A percentile compares a stretch with the other conserved stretches of the same genome.
These are phyloP conservation scores for Pythium folliculosum DNA, from an alignment of 352 stramenopile species.

Conservation along the genomic window DNA sequence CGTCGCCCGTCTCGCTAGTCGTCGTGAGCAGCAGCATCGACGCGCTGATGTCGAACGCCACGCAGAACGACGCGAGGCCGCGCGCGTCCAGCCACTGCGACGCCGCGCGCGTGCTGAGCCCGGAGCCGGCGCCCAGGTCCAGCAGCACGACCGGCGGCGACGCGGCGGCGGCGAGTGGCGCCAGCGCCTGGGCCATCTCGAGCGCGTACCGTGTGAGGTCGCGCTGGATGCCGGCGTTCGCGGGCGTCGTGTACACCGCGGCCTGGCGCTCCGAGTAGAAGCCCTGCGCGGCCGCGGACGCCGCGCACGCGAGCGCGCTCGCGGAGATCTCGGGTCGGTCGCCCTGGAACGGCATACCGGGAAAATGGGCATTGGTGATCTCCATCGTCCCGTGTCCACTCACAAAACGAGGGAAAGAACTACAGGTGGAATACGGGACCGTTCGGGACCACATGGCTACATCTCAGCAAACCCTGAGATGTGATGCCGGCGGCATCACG, in stretches of 20 bases:
- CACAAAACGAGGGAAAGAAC: not conserved
- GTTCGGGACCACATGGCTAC: conserved; percentile 6
- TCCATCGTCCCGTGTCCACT: conserved; percentile 13
- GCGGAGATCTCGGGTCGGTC: conserved; percentile 48
- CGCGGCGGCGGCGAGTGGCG: not conserved
- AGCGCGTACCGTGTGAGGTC: conserved; percentile 70
- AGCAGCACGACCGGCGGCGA: conserved; percentile 36
- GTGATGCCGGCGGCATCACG: not conserved
- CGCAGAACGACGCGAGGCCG: conserved; percentile 35
- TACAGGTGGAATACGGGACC: not conserved
- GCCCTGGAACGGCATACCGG: conserved; percentile 58
- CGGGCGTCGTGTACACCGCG: conserved; percentile 62
- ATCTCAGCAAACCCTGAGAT: not conserved
- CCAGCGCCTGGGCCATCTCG: conserved; percentile 43
- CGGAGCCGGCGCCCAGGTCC: conserved; percentile 72
- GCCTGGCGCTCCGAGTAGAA: conserved; percentile 74
- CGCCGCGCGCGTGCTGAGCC: conserved; percentile 61
- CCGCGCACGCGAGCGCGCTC: conserved; percentile 35
- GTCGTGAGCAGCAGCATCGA: conserved; percentile 63
- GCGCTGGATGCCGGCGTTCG: conserved; percentile 68
- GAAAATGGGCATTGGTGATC: not conserved
- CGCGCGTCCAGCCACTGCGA: conserved; percentile 49
- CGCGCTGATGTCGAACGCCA: conserved; percentile 77
- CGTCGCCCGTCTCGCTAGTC: not conserved
- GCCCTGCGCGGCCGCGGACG: conserved; percentile 42